A percentile compares a stretch with the other conserved stretches of the same genome.
phyloP scores from a whole-genome alignment of 202 grass and related monocot genomes.

The Carex arenaria region DNA sequence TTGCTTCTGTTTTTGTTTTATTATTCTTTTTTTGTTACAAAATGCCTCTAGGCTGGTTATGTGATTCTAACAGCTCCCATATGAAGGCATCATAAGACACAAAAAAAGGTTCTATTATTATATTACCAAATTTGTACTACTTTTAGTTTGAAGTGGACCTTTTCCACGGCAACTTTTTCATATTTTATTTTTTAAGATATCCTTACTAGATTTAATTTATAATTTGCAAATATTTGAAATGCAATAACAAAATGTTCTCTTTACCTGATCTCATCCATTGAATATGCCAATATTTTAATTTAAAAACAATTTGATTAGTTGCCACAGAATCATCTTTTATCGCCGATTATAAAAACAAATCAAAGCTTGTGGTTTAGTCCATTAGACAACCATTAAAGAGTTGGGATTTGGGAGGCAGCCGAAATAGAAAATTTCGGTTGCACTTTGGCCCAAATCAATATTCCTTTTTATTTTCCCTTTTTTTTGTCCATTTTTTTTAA shows the following conservation, averaged over 20 bases:
- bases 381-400: too few species aligned
- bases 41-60: not conserved
- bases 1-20: not conserved
- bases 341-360: too few species aligned
- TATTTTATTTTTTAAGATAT: not conserved
- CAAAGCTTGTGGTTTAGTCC: too few species aligned
- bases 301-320: too few species aligned
- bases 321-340: too few species aligned
- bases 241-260: not conserved
- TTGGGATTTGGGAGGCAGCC: too few species aligned
- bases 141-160: not conserved
- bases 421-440: too few species aligned
- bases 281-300: not conserved
- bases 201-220: not conserved
- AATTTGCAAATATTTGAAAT: not conserved
- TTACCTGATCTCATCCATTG: not conserved
- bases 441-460: too few species aligned
- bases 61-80: not conserved
- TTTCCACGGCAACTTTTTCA: not conserved
- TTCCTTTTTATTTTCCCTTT: too few species aligned
- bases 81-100: conserved; percentile 6
- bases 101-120: not conserved
- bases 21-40: not conserved
- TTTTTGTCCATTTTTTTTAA: too few species aligned
- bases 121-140: not conserved